phyloP scores from a whole-genome alignment of 2,329 filamentous ascomycete genomes.

The Hypomyces rosellus region DNA sequence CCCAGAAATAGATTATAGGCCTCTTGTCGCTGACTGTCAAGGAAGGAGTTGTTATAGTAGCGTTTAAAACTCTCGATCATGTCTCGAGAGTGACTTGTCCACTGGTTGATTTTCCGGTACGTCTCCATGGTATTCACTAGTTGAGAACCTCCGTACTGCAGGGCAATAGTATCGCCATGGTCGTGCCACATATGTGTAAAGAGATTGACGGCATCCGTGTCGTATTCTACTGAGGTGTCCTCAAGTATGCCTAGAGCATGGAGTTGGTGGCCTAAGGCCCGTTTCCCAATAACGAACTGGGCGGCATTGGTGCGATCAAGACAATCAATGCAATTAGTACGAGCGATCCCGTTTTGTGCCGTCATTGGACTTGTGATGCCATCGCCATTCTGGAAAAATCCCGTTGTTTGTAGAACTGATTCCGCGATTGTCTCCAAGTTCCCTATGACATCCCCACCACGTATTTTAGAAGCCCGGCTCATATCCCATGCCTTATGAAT shows the following conservation, averaged over 20 bases:
- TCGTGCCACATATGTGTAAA: slow-evolving; percentile 99
- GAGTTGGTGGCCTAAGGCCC: slow-evolving; percentile 84
- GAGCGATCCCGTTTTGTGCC: slow-evolving; percentile 84
- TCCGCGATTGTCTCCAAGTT: slow-evolving; percentile 86
- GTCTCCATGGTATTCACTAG: slow-evolving; percentile 99
- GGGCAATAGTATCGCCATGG: slow-evolving; percentile 94
- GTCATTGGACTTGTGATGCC: slow-evolving; percentile 54
- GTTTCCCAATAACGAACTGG: slow-evolving; percentile 95
- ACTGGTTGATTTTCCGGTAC: slow-evolving; percentile 97
- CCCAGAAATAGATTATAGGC: slow-evolving; percentile 96
- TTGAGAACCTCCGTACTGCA: slow-evolving; percentile 96
- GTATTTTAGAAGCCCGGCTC: slow-evolving; percentile 87
- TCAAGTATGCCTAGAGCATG: slow-evolving; percentile 85
- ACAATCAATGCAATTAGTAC: slow-evolving; percentile 98
- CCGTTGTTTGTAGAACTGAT: slow-evolving; percentile 75
- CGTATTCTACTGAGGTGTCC: slow-evolving; percentile 75
- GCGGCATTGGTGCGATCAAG: slow-evolving; percentile 95
- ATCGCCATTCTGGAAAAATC: slow-evolving; percentile 93
- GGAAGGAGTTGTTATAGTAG: slow-evolving; percentile 97
- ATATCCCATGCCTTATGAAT: slow-evolving; percentile 97
- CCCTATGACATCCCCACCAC: slow-evolving; percentile 89
- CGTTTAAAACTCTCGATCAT: slow-evolving; percentile 99
- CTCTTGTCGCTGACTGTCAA: slow-evolving; percentile 96
- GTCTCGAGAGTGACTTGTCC: slow-evolving; percentile 93
- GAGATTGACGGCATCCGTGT: slow-evolving; percentile 90